These are phyloP conservation scores for Epichloe uncinata DNA, from an alignment of 2,329 filamentous ascomycete genomes.

Conservation along the genomic window DNA sequence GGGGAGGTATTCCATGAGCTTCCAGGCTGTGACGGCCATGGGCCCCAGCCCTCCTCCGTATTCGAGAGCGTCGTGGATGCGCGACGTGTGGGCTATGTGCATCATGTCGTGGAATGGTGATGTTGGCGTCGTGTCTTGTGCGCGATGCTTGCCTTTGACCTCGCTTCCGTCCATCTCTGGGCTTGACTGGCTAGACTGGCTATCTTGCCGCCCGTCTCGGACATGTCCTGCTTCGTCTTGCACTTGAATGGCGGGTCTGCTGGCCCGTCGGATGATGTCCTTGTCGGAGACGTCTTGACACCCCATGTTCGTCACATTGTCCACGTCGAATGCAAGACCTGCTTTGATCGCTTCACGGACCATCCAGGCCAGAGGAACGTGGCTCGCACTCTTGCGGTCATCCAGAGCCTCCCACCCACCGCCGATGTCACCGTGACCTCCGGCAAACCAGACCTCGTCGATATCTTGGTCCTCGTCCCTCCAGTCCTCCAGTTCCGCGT, in stretches of 20 bases:
- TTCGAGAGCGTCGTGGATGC: conserved; percentile 57
- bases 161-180: conserved; percentile 12
- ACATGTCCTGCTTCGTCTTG: conserved; percentile 8
- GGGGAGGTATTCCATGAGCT: conserved; percentile 68
- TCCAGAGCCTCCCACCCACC: conserved; percentile 55
- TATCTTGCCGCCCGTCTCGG: conserved; percentile 6
- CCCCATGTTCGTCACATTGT: conserved; percentile 53
- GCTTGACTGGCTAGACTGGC: conserved; percentile 9
- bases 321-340: conserved; percentile 55
- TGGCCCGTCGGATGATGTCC: conserved; percentile 6
- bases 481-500: conserved; percentile 23
- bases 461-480: conserved; percentile 53
- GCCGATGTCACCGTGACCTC: conserved; percentile 66
- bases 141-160: conserved; percentile 1
- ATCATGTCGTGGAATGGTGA: conserved; percentile 43
- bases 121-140: conserved; percentile 4
- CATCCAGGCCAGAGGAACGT: conserved; percentile 59
- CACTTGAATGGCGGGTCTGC: conserved; percentile 14
- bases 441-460: conserved; percentile 69
- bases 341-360: conserved; percentile 45
- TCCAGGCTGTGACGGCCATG: conserved; percentile 53
- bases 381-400: conserved; percentile 49
- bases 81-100: conserved; percentile 38
- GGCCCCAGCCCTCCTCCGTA: conserved; percentile 45
- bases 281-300: conserved; percentile 25